These are phyloP conservation scores for Somion occarium DNA, from an alignment of 1,284 basidiomycete species.

Conservation along the genomic window DNA sequence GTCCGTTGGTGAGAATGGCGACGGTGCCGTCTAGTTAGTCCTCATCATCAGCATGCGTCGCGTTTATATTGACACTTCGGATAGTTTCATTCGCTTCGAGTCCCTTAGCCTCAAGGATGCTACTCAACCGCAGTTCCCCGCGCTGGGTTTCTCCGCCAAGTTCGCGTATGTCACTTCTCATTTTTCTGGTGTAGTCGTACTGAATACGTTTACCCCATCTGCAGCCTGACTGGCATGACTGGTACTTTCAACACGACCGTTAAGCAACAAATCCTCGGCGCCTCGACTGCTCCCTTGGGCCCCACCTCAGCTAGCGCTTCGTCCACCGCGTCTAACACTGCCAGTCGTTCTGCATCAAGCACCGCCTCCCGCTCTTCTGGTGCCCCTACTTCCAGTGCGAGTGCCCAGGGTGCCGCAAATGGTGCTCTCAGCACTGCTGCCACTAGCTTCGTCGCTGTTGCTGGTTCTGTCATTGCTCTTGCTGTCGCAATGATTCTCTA, in stretches of 20 bases:
- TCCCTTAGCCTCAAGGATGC: conserved; percentile 52
- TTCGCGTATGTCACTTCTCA: conserved; percentile 48
- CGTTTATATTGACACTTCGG: background rate
- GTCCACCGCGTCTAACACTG: conserved; percentile 16
- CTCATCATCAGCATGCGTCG: background rate
- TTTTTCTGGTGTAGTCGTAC: background rate
- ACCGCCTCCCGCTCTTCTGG: conserved; percentile 11
- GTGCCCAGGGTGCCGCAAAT: conserved; percentile 18
- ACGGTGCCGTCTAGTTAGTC: conserved; percentile 58
- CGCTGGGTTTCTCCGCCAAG: conserved; percentile 77
- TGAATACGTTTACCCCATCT: too few relatives aligned
- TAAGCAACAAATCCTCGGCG: conserved; percentile 52
- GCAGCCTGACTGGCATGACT: conserved; percentile 57
- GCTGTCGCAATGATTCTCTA: conserved; percentile 26
- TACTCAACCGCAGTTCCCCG: conserved; percentile 45
- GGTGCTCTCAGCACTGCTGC: conserved; percentile 21
- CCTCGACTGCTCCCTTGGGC: conserved; percentile 52
- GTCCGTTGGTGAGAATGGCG: conserved; percentile 55
- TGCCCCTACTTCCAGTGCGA: conserved; percentile 15
- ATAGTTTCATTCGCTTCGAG: conserved; percentile 72
- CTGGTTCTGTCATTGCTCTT: conserved; percentile 22
- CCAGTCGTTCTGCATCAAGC: conserved; percentile 13
- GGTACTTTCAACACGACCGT: conserved; percentile 55
- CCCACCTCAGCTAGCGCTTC: conserved; percentile 18
- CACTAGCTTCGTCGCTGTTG: conserved; percentile 19